Evolutionary conservation across 495 filamentous ascomycete species (phyloP).

Genomic region (Lophium mytilinum): DNA sequence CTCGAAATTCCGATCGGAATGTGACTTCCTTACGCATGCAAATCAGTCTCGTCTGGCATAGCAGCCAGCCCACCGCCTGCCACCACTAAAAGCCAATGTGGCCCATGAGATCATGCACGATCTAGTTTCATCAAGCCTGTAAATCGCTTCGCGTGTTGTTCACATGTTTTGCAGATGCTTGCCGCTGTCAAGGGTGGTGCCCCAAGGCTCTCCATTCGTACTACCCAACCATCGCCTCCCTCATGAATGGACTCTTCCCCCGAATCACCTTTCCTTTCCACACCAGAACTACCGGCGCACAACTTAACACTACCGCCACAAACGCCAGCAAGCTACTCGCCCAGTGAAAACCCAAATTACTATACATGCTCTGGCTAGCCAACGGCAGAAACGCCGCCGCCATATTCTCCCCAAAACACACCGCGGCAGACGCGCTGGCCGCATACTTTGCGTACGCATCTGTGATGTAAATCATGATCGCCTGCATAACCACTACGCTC

Average conservation of each 20-base stretch:
- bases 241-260: slow-evolving; percentile 32
- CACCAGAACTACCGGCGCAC: slow-evolving; percentile 30
- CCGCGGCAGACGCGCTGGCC: slow-evolving; percentile 33
- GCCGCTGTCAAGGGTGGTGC: too few relatives aligned
- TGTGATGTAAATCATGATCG: slow-evolving; percentile 30
- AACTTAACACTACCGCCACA: slow-evolving; percentile 30
- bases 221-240: neutral
- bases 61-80: too few relatives aligned
- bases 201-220: too few relatives aligned
- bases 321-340: slow-evolving; percentile 30
- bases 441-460: slow-evolving; percentile 37
- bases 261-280: slow-evolving; percentile 23
- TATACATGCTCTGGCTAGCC: slow-evolving; percentile 31
- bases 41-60: too few relatives aligned
- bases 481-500: slow-evolving; percentile 25
- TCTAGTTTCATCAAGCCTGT: too few relatives aligned
- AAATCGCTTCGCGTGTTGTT: too few relatives aligned
- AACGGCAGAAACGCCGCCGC: slow-evolving; percentile 35
- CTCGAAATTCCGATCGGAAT: too few relatives aligned
- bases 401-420: slow-evolving; percentile 33
- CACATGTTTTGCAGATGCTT: too few relatives aligned
- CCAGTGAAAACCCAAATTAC: slow-evolving; percentile 32
- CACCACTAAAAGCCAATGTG: too few relatives aligned
- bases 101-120: too few relatives aligned
- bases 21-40: too few relatives aligned